A percentile compares a stretch with the other conserved stretches of the same genome.
Evolutionary conservation across 2,329 filamentous ascomycete genomes (phyloP).

Genomic region (Cladosporium sp.): DNA sequence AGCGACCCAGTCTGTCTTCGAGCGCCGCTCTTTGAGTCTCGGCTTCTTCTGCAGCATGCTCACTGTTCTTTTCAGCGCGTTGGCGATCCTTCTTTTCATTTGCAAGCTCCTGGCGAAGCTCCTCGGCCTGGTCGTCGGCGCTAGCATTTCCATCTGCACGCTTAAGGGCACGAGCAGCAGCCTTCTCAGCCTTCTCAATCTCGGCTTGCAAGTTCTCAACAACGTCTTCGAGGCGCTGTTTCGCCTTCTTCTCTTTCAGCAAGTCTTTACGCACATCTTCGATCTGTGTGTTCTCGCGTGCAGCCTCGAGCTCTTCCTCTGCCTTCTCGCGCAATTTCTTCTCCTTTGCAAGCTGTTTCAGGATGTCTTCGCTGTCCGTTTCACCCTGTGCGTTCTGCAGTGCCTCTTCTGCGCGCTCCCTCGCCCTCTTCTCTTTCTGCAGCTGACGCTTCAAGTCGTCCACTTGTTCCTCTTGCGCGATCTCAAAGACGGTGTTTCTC

Average conservation of each 20-base stretch:
- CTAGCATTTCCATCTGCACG: conserved; percentile 44
- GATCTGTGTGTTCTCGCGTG: conserved; percentile 37
- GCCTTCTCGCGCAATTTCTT: conserved; percentile 35
- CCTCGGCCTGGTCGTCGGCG: conserved; percentile 46
- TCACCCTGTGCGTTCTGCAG: conserved; percentile 34
- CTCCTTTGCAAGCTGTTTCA: conserved; percentile 36
- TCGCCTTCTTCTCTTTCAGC: conserved; percentile 33
- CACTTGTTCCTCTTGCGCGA: conserved; percentile 42
- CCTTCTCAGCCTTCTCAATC: conserved; percentile 36
- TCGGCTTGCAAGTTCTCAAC: conserved; percentile 36
- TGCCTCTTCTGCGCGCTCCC: conserved; percentile 43
- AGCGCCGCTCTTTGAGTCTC: conserved; percentile 64
- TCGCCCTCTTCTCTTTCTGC: conserved; percentile 47
- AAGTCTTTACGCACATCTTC: conserved; percentile 37
- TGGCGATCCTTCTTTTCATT: conserved; percentile 54
- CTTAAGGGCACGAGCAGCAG: conserved; percentile 40
- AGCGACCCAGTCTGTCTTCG: conserved; percentile 68
- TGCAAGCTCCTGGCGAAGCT: conserved; percentile 52
- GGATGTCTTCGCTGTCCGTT: conserved; percentile 35
- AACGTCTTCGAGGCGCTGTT: conserved; percentile 39
- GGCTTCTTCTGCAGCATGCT: conserved; percentile 60
- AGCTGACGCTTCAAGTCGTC: conserved; percentile 50
- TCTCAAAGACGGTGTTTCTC: conserved; percentile 51
- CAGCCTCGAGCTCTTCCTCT: conserved; percentile 40
- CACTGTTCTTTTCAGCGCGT: conserved; percentile 53